Percentiles rank a stretch among this genome's conserved stretches.
Evolutionary conservation across 768 basidiomycete genomes (phyloP).

Genomic region (Brasilioporus rufonigricans): DNA sequence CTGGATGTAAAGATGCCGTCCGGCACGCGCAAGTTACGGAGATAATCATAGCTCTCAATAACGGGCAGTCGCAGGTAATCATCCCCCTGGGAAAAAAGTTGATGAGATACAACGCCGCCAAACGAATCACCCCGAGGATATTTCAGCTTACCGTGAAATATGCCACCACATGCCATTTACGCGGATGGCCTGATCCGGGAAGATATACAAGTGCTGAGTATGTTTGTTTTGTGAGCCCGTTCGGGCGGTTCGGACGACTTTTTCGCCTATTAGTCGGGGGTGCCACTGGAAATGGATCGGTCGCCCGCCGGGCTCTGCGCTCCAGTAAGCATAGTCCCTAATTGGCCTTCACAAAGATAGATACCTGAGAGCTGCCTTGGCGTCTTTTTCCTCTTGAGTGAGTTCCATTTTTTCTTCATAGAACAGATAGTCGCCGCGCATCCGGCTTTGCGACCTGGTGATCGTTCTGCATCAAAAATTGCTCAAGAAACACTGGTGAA

Average conservation of each 20-base stretch:
- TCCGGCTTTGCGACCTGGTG: slow-evolving; percentile 77
- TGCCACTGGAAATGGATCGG: slow-evolving; percentile 57
- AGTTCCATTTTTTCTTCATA: slow-evolving; percentile 84
- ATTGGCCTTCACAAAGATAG: slow-evolving; percentile 11
- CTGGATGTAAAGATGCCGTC: slow-evolving; percentile 72
- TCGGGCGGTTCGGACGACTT: slow-evolving; percentile 73
- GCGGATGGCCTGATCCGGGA: slow-evolving; percentile 52
- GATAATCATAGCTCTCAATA: slow-evolving; percentile 71
- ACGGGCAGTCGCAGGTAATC: slow-evolving; percentile 71
- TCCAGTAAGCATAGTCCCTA: slow-evolving; percentile 6
- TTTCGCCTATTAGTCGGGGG: slow-evolving; percentile 67
- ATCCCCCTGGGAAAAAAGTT: slow-evolving; percentile 45
- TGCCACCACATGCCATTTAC: slow-evolving; percentile 83
- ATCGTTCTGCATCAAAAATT: slow-evolving; percentile 1
- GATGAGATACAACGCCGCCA: slow-evolving; percentile 5
- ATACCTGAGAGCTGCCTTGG: slow-evolving; percentile 76
- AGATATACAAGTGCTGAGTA: slow-evolving; percentile 75
- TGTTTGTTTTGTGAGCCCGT: slow-evolving; percentile 84
- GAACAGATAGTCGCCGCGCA: slow-evolving; percentile 80
- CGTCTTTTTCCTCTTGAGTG: slow-evolving; percentile 74
- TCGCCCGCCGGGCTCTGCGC: slow-evolving; percentile 53
- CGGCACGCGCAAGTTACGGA: slow-evolving; percentile 64
- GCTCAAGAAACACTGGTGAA: background rate
- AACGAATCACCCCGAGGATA: background rate
- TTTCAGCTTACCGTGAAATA: slow-evolving; percentile 64